Evolutionary conservation across 139 green algal genomes (phyloP).

Genomic region (Deuterostichococcus epilithicus): DNA sequence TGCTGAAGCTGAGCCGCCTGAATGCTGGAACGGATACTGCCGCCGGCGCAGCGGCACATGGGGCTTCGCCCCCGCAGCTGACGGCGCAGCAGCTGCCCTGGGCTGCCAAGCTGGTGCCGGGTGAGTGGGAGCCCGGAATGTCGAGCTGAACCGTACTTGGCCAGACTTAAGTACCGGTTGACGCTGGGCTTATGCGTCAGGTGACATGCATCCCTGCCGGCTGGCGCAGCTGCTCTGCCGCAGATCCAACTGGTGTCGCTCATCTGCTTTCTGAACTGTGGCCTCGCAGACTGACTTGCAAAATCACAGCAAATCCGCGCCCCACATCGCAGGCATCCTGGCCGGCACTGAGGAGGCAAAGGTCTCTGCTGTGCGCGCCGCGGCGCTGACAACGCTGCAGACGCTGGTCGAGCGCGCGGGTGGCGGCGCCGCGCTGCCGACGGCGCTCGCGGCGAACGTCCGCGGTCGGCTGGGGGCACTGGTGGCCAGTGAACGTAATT

Average conservation of each 20-base stretch:
- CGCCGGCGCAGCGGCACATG: too few species aligned
- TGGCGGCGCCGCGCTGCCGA: neutral
- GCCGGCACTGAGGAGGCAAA: conserved; percentile 1
- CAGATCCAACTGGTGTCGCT: neutral
- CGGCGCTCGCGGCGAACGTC: too few species aligned
- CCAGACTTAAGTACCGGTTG: neutral
- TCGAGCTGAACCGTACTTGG: neutral
- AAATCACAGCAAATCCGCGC: neutral
- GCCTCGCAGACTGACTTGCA: neutral
- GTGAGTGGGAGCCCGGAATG: too few species aligned
- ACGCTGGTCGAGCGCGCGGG: neutral
- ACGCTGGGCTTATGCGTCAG: neutral
- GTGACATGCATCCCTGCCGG: neutral
- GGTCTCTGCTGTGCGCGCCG: conserved; percentile 8
- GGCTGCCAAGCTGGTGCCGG: too few species aligned
- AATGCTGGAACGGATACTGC: too few species aligned
- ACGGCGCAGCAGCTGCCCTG: too few species aligned
- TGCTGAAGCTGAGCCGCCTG: too few species aligned
- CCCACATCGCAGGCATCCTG: conserved; percentile 4
- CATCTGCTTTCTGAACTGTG: neutral
- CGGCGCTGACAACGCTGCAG: conserved; percentile 8
- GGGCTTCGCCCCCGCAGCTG: too few species aligned
- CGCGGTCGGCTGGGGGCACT: too few species aligned
- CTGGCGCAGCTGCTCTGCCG: neutral
- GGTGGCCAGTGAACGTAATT: too few species aligned